phyloP scores from a whole-genome alignment of 768 basidiomycete species.

The Mycena latifolia region DNA sequence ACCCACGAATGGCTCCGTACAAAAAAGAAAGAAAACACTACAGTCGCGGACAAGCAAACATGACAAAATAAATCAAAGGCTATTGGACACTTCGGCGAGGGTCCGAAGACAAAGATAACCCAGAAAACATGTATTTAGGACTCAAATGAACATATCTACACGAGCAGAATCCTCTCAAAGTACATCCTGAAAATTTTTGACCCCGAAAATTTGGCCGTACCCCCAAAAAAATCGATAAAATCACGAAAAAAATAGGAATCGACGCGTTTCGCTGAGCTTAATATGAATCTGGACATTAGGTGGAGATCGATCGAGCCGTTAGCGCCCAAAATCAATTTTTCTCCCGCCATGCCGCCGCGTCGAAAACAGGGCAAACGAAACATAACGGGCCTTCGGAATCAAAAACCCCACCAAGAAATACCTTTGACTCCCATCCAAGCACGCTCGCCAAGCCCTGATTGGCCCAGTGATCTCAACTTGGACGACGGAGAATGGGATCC shows the following conservation, averaged over 20 bases:
- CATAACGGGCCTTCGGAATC: conserved; percentile 4
- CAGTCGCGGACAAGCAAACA: too few species aligned
- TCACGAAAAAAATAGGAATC: neutral
- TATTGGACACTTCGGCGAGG: too few species aligned
- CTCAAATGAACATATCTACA: too few species aligned
- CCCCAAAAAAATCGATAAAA: conserved; percentile 6
- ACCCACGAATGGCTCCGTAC: too few species aligned
- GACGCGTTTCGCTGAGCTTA: conserved; percentile 2
- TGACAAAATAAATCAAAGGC: too few species aligned
- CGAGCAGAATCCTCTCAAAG: too few species aligned
- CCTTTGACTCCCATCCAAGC: neutral
- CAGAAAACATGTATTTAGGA: too few species aligned
- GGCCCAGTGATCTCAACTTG: neutral
- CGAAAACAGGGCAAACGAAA: neutral
- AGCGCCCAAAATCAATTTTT: neutral
- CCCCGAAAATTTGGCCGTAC: neutral
- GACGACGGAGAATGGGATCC: neutral
- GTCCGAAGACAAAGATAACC: too few species aligned
- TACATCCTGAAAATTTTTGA: too few species aligned
- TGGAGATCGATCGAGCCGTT: neutral
- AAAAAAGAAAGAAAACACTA: too few species aligned
- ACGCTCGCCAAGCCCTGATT: neutral
- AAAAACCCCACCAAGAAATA: neutral
- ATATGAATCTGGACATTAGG: neutral
- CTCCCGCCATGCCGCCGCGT: neutral